Evolutionary conservation across 768 basidiomycete genomes (phyloP), one percentile per base, ranked within the genome.

Genomic region (Galerina sulciceps): DNA sequence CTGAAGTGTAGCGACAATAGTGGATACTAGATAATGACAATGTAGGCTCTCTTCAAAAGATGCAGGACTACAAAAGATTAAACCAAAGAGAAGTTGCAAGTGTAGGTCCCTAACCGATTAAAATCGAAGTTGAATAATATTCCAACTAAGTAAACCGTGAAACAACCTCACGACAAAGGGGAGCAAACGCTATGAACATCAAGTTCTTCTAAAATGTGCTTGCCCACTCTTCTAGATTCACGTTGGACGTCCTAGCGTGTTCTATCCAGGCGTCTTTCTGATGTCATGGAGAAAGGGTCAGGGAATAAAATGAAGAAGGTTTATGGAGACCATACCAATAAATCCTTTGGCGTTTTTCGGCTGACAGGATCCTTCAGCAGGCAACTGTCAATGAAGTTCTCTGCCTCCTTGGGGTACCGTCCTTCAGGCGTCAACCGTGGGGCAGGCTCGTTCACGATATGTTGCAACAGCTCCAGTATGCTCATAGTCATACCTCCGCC

Each of bases 401-500:
- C 91, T 20, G 92, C 90, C 69, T 89, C 85, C 53, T 73, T 72
- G 3, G 91, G 89, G 80, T 78, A 84, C 42, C 80, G 82, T 36
- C 88, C 89, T 57, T 90, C 87, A 1, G 87, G 85, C 10, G 88
- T 88, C 63, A 99, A 74, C 69, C 85, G 81, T 41, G 97, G 97
- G 23, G 97, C 96, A 57, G 96, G 94, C 76, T 99, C 97, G 69
- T 99, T 98, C 52, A 99, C 97, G 66, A 99, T 99, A 71, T 98
- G 94, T 71, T 99, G 97, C 61, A 99, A 77, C 52, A 99, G 74
- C 76, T 99, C 97, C 64, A 99, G 76, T 73, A 99, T 99, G 67
- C 90, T 93, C 96, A 99, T 98, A 64, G 94, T 97, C 90, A 94
- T 95, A 31, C 91, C 92, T 1, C 94, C 93, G 37, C 96, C 96